Base-by-base conservation (phyloP, 768 basidiomycete genomes). In the Lentinus brumalis region DNA sequence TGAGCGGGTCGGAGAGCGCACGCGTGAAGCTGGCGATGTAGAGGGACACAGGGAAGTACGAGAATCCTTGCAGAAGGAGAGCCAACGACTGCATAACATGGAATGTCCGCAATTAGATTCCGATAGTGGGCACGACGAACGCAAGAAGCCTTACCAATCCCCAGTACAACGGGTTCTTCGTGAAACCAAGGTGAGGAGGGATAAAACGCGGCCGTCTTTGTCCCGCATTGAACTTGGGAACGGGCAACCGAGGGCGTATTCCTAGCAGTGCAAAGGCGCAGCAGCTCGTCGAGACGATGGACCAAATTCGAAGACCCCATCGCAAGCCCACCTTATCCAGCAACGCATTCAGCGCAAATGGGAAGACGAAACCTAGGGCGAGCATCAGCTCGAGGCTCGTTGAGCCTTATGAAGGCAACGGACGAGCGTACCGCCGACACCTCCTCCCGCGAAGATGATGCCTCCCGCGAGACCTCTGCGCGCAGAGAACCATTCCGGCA, bases 1-100 rank as follows among this genome's bases (percentile, higher is more conserved):
- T 65, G 0, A 67, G 59, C 9, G 65, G 67, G 3, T 67, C 66
- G 2, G 64, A 63, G 7, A 68, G 57, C 11, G 66, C 41, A 3
- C 57, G 64, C 4, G 64, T 53, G 61, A 67, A 71, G 5, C 62
- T 59, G 4, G 70, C 63, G 14, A 68, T 69, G 47, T 71, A 69
- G 3, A 69, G 61, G 9, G 68, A 71, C 2, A 67, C 70, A 26
- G 67, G 68, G 62, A 68, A 68, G 55, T 66, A 69, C n/a, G 66
- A 65, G 21, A 71, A 56, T 9, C 68, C 68, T 56, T 71, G 68
- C 8, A 71, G 50, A 21, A 67, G 44, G 29, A 52, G 56, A 6
- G 66, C 64, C 5, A 62, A 21, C 14, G 55, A 56, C 69, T 70
- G 42, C 2, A 30, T 14, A 8, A 2, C 18, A 16, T 14, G 46